These are phyloP conservation scores for Boletellus deceptivus DNA, from an alignment of 1,284 basidiomycete species.

Conservation along the genomic window DNA sequence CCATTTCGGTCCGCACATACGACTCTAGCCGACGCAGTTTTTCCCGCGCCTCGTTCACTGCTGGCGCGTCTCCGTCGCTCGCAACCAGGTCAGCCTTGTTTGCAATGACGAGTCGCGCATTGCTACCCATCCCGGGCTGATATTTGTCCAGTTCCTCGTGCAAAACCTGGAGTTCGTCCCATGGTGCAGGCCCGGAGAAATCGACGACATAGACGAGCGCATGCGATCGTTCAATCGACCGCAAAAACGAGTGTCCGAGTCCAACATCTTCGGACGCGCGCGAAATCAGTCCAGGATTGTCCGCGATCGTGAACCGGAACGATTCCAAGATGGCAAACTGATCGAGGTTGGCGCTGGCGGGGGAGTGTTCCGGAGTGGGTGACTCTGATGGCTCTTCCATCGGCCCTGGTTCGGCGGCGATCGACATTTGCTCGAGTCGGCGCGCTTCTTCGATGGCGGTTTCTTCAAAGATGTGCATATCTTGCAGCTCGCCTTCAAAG, in stretches of 20 bases:
- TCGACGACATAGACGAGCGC: conserved; percentile 94
- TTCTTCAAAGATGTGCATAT: conserved; percentile 65
- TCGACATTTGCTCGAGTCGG: conserved; percentile 25
- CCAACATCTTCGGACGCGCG: conserved; percentile 76
- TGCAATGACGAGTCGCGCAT: conserved; percentile 81
- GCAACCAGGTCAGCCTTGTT: conserved; percentile 90
- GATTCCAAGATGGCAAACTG: conserved; percentile 60
- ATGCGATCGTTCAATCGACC: conserved; percentile 89
- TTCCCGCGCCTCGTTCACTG: conserved; percentile 52
- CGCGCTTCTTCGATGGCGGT: conserved; percentile 60
- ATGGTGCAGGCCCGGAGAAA: conserved; percentile 69
- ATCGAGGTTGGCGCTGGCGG: conserved; percentile 20
- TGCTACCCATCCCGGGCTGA: conserved; percentile 72
- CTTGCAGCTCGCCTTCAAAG: conserved; percentile 60
- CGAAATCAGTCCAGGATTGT: conserved; percentile 92
- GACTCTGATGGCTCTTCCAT: not conserved
- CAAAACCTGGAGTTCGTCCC: conserved; percentile 73
- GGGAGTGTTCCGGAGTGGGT: no score
- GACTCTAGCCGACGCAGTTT: conserved; percentile 58
- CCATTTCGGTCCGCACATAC: conserved; percentile 53
- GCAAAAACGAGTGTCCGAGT: conserved; percentile 90
- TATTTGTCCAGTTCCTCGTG: conserved; percentile 85
- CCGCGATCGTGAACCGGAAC: conserved; percentile 92
- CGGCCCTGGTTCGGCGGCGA: not conserved
- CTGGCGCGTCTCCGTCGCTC: conserved; percentile 31